phyloP scores from a whole-genome alignment of 257 asterid species.

The Forsythia suspensa region DNA sequence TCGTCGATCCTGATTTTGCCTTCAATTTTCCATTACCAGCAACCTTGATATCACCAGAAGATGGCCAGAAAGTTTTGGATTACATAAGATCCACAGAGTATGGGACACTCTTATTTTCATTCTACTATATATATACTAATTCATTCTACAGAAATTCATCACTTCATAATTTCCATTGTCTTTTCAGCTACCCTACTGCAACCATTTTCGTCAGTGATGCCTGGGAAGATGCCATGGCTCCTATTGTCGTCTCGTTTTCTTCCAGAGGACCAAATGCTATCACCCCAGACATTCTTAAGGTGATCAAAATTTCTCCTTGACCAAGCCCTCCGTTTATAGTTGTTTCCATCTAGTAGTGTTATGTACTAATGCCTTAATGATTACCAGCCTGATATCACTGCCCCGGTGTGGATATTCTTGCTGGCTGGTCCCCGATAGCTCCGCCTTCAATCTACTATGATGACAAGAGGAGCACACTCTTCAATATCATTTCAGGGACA shows the following conservation, averaged over 20 bases:
- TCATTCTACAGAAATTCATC: background rate
- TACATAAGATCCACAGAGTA: slow-evolving; percentile 44
- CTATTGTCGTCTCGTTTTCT: slow-evolving; percentile 48
- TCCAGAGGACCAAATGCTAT: slow-evolving; percentile 55
- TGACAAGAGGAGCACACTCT: slow-evolving; percentile 31
- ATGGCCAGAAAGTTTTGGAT: slow-evolving; percentile 36
- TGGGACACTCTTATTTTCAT: background rate
- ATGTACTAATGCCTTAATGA: background rate
- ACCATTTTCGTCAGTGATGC: slow-evolving; percentile 43
- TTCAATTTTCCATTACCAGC: slow-evolving; percentile 51
- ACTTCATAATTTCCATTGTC: background rate
- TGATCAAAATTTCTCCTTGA: slow-evolving; percentile 5
- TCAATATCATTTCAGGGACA: slow-evolving; percentile 49
- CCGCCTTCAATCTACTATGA: slow-evolving; percentile 28
- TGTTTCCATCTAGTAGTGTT: background rate
- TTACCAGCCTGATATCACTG: slow-evolving; percentile 49
- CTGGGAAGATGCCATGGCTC: slow-evolving; percentile 47
- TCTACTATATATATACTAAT: background rate
- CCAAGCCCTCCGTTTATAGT: background rate
- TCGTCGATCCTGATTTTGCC: slow-evolving; percentile 36
- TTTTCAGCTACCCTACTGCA: slow-evolving; percentile 41
- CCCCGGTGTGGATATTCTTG: slow-evolving; percentile 60
- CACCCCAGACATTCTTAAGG: slow-evolving; percentile 58
- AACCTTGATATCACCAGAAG: slow-evolving; percentile 36
- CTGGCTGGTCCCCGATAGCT: slow-evolving; percentile 51